Base-by-base conservation (phyloP, 257 asterid genomes). In the Solanum infundibuliforme region DNA sequence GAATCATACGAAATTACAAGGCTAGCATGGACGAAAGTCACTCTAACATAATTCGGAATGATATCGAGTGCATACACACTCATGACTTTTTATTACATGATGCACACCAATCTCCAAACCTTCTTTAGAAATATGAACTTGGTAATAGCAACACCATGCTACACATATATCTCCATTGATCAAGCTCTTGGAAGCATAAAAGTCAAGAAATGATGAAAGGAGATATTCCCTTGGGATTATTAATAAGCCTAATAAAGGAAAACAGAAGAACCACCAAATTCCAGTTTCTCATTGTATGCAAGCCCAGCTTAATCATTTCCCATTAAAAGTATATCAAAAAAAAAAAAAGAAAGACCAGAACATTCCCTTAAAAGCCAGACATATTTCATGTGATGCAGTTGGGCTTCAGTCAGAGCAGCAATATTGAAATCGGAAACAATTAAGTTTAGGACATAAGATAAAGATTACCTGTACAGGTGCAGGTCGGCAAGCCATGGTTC, bases 401-500 rank as follows among this genome's bases (percentile, higher is more conserved):
- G 25, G 29, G 43, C 86, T 36, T 82, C 86, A 12, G 35, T 41
- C 83, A 82, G 31, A 82, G 43, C 29, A 9, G 43, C 71, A 46
- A 16, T 31, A 48, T 20, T 36, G 21, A 10, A 31, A 48, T 60
- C 41, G 18, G 86, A 31, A 43, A 48, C 43, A 82, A 82, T 66
- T 39, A 82, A 10, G 31, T 31, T 39, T 29, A 29, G 43, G 68
- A 58, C 84, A 79, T 79, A 27, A 82, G 27, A 29, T 18, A 82
- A 86, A 86, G 83, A 84, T 68, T 92, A 97, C 99, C 99, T 96
- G 99, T 92, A 97, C 93, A 87, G 99, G 99, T 13, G 99, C 98
- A 86, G 99, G 99, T 68, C 96, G 97, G 92, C 99, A 97, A 88
- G 99, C 98, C 99, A 97, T 92, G 97, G 91, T 96, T 90, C 99